Base-by-base conservation (phyloP, 345 rosid genomes). In the Populus davidiana region DNA sequence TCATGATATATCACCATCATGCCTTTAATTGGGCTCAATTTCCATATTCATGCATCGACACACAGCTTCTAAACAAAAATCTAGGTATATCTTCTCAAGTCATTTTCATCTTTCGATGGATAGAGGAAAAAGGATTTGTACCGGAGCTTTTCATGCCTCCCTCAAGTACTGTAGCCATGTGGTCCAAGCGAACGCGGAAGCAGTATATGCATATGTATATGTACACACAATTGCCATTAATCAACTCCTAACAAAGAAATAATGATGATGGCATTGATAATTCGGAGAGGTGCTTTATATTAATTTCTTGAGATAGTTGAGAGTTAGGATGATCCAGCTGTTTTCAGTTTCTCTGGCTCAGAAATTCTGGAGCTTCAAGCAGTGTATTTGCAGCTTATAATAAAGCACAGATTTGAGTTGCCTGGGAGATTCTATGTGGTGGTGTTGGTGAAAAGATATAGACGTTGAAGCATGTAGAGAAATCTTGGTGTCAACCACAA, bases 311-410 rank as follows among this genome's bases (percentile, higher is more conserved):
- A 14, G 36, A n/a, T 23, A 41, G 73, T 70, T 27, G 73, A 44
- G 4, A 21, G 41, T 31, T 10, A 20, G 17, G 8, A 18, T 49
- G 74, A 71, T 71, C 74, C 74, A 71, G 63, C 74, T 71, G 74
- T 49, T 71, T 49, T 17, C 74, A 71, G 44, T 11, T 29, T 18
- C 62, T 4, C 33, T 21, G 74, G 44, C 11, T 9, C 11, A 3
- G 27, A n/a, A 3, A 56, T 8, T 1, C 23, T 56, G 63, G 29
- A 56, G 9, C 4, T 56, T 9, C 63, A 56, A 2, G 27, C 25
- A 8, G 27, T n/a, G 13, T 8, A 2, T 56, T n/a, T 56, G 21
- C 56, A 50, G n/a, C 56, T 50, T 50, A 17, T 16, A 5, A 10
- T 12, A 12, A 3, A 33, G 35, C 49, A 12, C 4, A 18, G 6